Percentiles rank a stretch among this genome's conserved stretches.
phyloP scores from a whole-genome alignment of 2,329 filamentous ascomycete species.

The Diaporthe citri region DNA sequence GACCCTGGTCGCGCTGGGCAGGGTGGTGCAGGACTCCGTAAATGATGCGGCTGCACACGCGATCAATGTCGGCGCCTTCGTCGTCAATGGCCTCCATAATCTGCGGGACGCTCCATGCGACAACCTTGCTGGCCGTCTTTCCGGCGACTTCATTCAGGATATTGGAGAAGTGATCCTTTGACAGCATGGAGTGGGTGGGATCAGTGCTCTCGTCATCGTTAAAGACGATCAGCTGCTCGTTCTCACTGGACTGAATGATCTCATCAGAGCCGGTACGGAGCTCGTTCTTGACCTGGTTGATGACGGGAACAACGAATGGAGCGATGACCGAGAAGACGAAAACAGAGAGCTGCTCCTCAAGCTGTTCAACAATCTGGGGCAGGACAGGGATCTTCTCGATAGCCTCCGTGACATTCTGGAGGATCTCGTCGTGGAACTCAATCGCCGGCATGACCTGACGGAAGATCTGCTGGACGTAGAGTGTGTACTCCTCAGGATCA shows the following conservation, averaged over 20 bases:
- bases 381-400: constrained; percentile 89
- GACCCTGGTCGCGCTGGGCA: constrained; percentile 77
- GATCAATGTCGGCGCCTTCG: constrained; percentile 75
- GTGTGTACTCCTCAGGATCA: constrained; percentile 85
- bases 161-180: constrained; percentile 95
- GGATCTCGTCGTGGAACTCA: constrained; percentile 89
- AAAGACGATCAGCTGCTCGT: constrained; percentile 90
- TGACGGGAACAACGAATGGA: constrained; percentile 87
- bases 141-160: constrained; percentile 91
- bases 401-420: constrained; percentile 81
- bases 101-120: constrained; percentile 90
- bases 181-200: constrained; percentile 95
- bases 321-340: constrained; percentile 95
- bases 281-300: constrained; percentile 88
- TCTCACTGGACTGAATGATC: constrained; percentile 86
- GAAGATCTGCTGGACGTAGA: constrained; percentile 80
- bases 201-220: constrained; percentile 80
- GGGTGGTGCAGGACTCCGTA: constrained; percentile 90
- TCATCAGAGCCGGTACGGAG: constrained; percentile 87
- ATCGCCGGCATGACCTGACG: constrained; percentile 89
- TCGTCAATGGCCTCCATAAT: constrained; percentile 91
- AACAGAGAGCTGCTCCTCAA: constrained; percentile 87
- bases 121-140: constrained; percentile 80
- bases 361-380: constrained; percentile 85
- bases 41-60: constrained; percentile 81